Evolutionary conservation across 2,329 filamentous ascomycete species (phyloP).

Genomic region (Neurospora sp.): DNA sequence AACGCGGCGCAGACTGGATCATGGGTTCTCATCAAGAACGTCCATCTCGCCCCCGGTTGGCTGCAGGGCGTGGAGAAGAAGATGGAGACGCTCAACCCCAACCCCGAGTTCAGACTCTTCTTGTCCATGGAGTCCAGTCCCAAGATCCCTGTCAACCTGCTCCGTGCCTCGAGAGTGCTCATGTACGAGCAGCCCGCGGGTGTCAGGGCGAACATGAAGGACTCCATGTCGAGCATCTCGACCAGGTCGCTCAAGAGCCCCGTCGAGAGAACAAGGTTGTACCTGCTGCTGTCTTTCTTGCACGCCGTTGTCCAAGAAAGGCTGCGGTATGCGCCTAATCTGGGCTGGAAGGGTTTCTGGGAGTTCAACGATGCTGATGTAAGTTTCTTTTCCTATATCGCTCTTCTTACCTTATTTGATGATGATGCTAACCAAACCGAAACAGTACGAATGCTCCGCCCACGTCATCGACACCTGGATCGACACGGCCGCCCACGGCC

Average conservation of each 20-base stretch:
- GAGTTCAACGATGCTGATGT: constrained; percentile 99
- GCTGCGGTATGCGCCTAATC: constrained; percentile 80
- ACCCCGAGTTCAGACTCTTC: constrained; percentile 88
- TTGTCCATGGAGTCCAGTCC: constrained; percentile 95
- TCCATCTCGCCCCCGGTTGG: constrained; percentile 93
- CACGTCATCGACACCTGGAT: constrained; percentile 96
- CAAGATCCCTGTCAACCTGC: constrained; percentile 92
- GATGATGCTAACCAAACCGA: constrained; percentile 70
- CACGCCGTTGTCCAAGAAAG: constrained; percentile 95
- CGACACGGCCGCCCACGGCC: constrained; percentile 68
- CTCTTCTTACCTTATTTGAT: constrained; percentile 25
- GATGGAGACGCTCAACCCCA: constrained; percentile 88
- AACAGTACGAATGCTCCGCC: constrained; percentile 88
- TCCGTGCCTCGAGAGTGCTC: constrained; percentile 84
- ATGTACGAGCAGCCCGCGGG: constrained; percentile 98
- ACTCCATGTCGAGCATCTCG: constrained; percentile 78
- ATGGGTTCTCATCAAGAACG: constrained; percentile 98
- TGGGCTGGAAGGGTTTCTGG: constrained; percentile 99
- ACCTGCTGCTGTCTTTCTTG: constrained; percentile 84
- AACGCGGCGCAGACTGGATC: constrained; percentile 84
- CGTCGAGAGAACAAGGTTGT: constrained; percentile 82
- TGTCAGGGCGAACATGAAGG: constrained; percentile 96
- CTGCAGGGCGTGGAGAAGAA: constrained; percentile 95
- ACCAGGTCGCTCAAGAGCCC: constrained; percentile 69
- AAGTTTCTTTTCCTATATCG: constrained; percentile 37